Evolutionary conservation across 129 eudicot species (phyloP).

Genomic region (Escallonia rubra): DNA sequence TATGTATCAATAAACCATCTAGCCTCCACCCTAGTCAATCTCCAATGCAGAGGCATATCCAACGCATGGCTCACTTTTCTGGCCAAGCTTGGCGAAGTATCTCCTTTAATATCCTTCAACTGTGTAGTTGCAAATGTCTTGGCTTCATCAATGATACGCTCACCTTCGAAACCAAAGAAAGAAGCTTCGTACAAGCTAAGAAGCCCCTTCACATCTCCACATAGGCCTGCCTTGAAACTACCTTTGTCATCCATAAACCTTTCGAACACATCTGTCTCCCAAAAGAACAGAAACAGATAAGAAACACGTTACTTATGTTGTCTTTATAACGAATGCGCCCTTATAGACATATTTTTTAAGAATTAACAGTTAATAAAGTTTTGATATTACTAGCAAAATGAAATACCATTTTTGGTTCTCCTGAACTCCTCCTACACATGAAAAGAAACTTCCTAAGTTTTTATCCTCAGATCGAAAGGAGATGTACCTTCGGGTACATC

Average conservation of each 20-base stretch:
- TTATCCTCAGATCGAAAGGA: not conserved
- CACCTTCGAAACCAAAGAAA: not conserved
- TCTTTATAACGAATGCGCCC: too few species aligned
- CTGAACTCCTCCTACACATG: too few species aligned
- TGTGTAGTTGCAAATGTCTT: not conserved
- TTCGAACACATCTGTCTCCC: not conserved
- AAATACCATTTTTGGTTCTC: too few species aligned
- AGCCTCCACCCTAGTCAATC: not conserved
- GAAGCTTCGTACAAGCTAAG: slow-evolving; percentile 15
- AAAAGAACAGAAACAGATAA: too few species aligned
- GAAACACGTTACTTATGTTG: too few species aligned
- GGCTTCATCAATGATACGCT: slow-evolving; percentile 1
- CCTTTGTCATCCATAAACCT: slow-evolving; percentile 5
- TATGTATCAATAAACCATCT: slow-evolving; percentile 5
- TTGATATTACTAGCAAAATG: too few species aligned
- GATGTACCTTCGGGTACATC: slow-evolving; percentile 3
- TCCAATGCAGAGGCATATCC: slow-evolving; percentile 7
- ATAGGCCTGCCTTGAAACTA: not conserved
- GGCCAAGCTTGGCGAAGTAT: not conserved
- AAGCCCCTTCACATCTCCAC: slow-evolving; percentile 9
- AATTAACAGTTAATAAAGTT: too few species aligned
- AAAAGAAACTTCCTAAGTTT: too few species aligned
- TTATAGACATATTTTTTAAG: too few species aligned
- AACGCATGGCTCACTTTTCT: slow-evolving; percentile 8
- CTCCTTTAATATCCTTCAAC: not conserved